Conservation (phyloP, 495 filamentous ascomycete genomes). For the Thermothielavioides terrestris region DNA sequence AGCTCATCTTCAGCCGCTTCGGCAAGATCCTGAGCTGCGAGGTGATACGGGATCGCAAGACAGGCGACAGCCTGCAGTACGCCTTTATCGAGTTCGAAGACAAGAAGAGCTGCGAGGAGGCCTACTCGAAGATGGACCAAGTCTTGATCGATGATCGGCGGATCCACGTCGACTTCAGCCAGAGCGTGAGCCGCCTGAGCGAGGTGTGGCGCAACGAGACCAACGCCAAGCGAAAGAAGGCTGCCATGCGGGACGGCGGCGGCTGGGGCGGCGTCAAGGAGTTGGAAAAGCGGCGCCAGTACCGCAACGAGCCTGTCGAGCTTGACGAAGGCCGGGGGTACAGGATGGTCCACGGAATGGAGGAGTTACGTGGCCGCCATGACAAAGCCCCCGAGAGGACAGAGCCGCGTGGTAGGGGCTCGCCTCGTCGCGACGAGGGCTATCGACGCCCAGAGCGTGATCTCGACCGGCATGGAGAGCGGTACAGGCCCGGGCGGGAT, state of each 20-base stretch:
- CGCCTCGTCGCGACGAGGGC: constrained; percentile 4
- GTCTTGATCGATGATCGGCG: constrained; percentile 95
- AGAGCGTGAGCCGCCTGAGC: constrained; percentile 87
- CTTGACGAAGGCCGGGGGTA: constrained; percentile 47
- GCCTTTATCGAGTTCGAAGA: constrained; percentile 96
- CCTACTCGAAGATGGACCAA: constrained; percentile 97
- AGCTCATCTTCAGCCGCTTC: constrained; percentile 94
- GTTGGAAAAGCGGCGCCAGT: constrained; percentile 85
- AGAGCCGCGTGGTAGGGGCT: constrained; percentile 3
- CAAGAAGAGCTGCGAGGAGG: constrained; percentile 84
- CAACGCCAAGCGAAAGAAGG: constrained; percentile 67
- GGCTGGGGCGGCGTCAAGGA: constrained; percentile 84
- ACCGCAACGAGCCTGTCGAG: constrained; percentile 58
- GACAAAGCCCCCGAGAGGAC: constrained; percentile 13
- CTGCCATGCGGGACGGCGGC: constrained; percentile 53
- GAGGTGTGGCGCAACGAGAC: constrained; percentile 82
- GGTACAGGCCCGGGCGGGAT: constrained; percentile 10
- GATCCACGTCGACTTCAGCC: constrained; percentile 97
- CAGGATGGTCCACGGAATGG: constrained; percentile 76
- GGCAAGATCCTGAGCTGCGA: constrained; percentile 93
- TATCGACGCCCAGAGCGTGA: constrained; percentile 2
- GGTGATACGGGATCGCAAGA: constrained; percentile 89
- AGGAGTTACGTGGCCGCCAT: constrained; percentile 47
- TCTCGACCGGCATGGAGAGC: constrained; percentile 11
- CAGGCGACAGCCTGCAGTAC: constrained; percentile 92